Evolutionary conservation across 75 land plant genomes (phyloP).

Genomic region (Azolla pinnata): DNA sequence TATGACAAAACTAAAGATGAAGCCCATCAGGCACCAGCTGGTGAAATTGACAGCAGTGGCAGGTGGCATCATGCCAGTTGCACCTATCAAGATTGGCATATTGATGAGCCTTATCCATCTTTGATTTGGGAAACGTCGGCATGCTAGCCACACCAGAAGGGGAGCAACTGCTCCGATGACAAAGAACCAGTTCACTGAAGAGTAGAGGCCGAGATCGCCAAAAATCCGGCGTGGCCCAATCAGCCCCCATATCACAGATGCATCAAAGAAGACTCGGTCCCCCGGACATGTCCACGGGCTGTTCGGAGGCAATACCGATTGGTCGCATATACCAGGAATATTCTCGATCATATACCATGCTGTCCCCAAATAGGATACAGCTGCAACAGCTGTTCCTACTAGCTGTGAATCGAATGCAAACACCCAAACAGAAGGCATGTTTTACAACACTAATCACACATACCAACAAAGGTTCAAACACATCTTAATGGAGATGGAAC

Average conservation of each 20-base stretch:
- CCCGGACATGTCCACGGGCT: conserved; percentile 83
- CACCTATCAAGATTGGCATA: conserved; percentile 68
- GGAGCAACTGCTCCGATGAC: conserved; percentile 67
- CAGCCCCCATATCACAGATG: conserved; percentile 87
- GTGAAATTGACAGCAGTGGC: conserved; percentile 85
- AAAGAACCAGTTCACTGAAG: conserved; percentile 66
- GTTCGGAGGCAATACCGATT: conserved; percentile 24
- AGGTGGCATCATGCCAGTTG: conserved; percentile 67
- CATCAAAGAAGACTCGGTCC: conserved; percentile 75
- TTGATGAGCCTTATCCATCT: conserved; percentile 59
- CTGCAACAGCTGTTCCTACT: conserved; percentile 57
- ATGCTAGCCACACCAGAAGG: conserved; percentile 49
- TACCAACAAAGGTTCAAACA: too few species aligned
- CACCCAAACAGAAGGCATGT: not conserved
- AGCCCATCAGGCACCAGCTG: conserved; percentile 60
- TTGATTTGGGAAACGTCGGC: conserved; percentile 41
- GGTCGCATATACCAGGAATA: conserved; percentile 57
- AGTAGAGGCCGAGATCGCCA: conserved; percentile 54
- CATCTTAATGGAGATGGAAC: too few species aligned
- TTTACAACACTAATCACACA: too few species aligned
- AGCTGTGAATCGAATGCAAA: too few species aligned
- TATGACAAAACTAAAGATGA: conserved; percentile 54
- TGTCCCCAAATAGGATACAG: conserved; percentile 44
- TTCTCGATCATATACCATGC: conserved; percentile 74
- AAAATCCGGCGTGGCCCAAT: conserved; percentile 72